Base-by-base conservation (phyloP, 139 green algal genomes). In the Closterium sp. region DNA sequence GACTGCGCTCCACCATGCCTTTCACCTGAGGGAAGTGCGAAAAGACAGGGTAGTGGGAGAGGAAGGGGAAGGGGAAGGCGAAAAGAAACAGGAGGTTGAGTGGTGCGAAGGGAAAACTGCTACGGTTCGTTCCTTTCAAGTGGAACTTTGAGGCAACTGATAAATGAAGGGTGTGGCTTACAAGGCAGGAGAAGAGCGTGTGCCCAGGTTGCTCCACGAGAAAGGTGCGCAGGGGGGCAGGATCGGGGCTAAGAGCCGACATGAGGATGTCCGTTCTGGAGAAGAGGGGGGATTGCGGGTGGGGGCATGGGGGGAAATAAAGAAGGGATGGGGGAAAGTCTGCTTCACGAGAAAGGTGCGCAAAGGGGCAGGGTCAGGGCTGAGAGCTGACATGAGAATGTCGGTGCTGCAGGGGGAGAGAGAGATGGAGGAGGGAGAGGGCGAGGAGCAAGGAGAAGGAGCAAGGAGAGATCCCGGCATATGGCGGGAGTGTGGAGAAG, bases 191-290 rank as follows among this genome's bases (percentile, higher is more conserved):
- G 85, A 98, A 97, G 45, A 99, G 93, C 85, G 42, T 94, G 88
- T 96, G 90, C 6, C 97, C 95, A 29, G 92, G 96, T 89, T 95
- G 96, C 31, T 96, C 87, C 38, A 96, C 90, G 34, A 99, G 93
- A 94, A 97, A 98, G 28, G 89, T 88, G 29, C 98, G 93, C 79
- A 99, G 95, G 28, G 96, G 92, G 0, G 88, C n/a, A 9, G 97
- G 95, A 94, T 99, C 98, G 88, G 97, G 95, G 73, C 96, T 95
- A 32, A 96, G 88, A 5, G 94, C 92, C 6, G 96, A 97, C 90
- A 98, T 96, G 86, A 99, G 94, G n/a, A 99, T 95, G 94, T 99
- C 98, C 13, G 95, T 97, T 0, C 96, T 94, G 91, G 6, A 90
- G 24, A 88, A 88, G 85, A 7, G 30, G 30, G 42, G 42, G 42